Evolutionary conservation across 495 filamentous ascomycete species (phyloP).

Genomic region (Penicillium goetzii): DNA sequence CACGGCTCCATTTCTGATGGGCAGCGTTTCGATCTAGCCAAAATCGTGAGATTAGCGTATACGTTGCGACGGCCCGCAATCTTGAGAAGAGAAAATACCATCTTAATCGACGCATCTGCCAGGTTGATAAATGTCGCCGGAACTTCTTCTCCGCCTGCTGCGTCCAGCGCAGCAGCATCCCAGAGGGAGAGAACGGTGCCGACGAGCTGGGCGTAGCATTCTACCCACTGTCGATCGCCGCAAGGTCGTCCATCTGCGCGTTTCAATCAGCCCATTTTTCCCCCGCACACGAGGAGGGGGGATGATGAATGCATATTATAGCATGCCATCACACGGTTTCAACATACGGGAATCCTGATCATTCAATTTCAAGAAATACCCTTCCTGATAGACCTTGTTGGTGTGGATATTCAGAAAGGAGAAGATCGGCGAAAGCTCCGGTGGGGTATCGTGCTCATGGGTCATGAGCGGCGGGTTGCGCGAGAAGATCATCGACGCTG

Average conservation of each 20-base stretch:
- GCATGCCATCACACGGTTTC: not conserved
- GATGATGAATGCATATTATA: not conserved
- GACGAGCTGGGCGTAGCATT: slow-evolving; percentile 96
- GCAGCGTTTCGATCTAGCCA: slow-evolving; percentile 82
- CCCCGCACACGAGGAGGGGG: not conserved
- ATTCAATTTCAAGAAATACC: slow-evolving; percentile 94
- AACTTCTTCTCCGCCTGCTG: slow-evolving; percentile 81
- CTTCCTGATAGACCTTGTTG: slow-evolving; percentile 97
- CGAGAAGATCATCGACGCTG: slow-evolving; percentile 69
- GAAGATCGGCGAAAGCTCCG: slow-evolving; percentile 94
- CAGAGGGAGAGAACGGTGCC: slow-evolving; percentile 94
- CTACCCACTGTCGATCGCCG: slow-evolving; percentile 85
- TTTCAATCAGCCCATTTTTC: slow-evolving; percentile 15
- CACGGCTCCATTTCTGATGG: slow-evolving; percentile 73
- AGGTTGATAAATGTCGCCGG: slow-evolving; percentile 95
- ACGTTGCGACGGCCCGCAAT: slow-evolving; percentile 11
- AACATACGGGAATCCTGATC: slow-evolving; percentile 85
- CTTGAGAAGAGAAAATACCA: slow-evolving; percentile 61
- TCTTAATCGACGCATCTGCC: slow-evolving; percentile 94
- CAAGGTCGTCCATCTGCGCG: slow-evolving; percentile 79
- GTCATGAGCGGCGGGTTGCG: slow-evolving; percentile 90
- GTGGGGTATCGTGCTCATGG: slow-evolving; percentile 78
- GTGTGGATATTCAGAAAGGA: slow-evolving; percentile 90
- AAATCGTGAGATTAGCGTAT: slow-evolving; percentile 12
- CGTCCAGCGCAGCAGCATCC: slow-evolving; percentile 93